phyloP scores from a whole-genome alignment of 2,329 filamentous ascomycete genomes.

The Calonectria hawksworthii region DNA sequence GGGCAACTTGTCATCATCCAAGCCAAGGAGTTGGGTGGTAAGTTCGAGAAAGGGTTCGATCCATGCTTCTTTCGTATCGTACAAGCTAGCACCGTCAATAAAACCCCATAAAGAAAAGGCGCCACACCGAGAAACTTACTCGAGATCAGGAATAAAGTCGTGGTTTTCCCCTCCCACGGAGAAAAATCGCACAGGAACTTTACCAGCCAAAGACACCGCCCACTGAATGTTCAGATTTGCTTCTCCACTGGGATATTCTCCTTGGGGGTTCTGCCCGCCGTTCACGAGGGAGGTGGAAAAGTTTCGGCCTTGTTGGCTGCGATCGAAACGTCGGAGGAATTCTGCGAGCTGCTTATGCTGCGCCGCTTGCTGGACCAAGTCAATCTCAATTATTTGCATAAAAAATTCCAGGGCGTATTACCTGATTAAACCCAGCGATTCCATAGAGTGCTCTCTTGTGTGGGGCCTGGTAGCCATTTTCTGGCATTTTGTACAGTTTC shows the following conservation, averaged over 20 bases:
- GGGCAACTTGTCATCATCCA: slow-evolving; percentile 69
- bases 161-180: slow-evolving; percentile 50
- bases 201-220: slow-evolving; percentile 50
- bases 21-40: slow-evolving; percentile 69
- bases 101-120: no score
- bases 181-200: slow-evolving; percentile 52
- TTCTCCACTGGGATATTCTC: slow-evolving; percentile 49
- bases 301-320: slow-evolving; percentile 63
- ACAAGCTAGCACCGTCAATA: slow-evolving; percentile 30
- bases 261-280: slow-evolving; percentile 66
- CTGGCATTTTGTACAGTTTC: slow-evolving; percentile 59
- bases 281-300: slow-evolving; percentile 72
- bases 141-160: slow-evolving; percentile 51
- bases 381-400: neutral
- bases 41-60: slow-evolving; percentile 79
- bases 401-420: slow-evolving; percentile 31
- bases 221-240: slow-evolving; percentile 57
- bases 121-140: slow-evolving; percentile 43
- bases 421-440: slow-evolving; percentile 64
- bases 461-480: slow-evolving; percentile 64
- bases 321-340: slow-evolving; percentile 69
- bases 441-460: slow-evolving; percentile 74
- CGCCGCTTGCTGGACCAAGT: slow-evolving; percentile 59
- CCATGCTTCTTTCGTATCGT: slow-evolving; percentile 50
- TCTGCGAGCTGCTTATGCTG: slow-evolving; percentile 67